A percentile compares a stretch with the other conserved stretches of the same genome.
Conservation (phyloP, 768 basidiomycete species). For the Thelephora ganbajun region DNA sequence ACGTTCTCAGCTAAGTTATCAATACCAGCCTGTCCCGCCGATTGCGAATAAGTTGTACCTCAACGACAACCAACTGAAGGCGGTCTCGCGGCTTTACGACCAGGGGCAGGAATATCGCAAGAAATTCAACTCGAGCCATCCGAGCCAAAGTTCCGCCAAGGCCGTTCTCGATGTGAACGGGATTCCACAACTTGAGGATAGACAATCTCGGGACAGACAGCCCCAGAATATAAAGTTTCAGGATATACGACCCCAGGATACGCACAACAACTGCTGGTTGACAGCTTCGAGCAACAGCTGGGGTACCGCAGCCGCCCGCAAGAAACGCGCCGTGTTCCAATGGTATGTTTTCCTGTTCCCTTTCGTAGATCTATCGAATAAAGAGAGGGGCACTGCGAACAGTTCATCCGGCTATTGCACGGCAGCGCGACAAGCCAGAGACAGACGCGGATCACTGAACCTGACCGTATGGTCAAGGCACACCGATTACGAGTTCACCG, state of each 20-base stretch:
- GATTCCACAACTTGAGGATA: background rate
- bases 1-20: no score
- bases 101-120: background rate
- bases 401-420: slow-evolving; percentile 8
- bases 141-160: background rate
- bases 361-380: no score
- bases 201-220: no score
- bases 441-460: background rate
- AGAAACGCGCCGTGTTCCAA: slow-evolving; percentile 4
- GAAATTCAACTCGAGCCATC: background rate
- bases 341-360: slow-evolving; percentile 1
- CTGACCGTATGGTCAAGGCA: background rate
- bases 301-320: background rate
- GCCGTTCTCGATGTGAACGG: background rate
- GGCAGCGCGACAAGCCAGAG: slow-evolving; percentile 2
- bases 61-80: background rate
- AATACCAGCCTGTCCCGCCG: no score
- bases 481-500: slow-evolving; percentile 1
- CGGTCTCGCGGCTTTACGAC: background rate
- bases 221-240: no score
- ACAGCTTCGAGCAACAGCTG: background rate
- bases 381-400: no score
- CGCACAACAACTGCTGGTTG: slow-evolving; percentile 5
- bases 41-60: background rate
- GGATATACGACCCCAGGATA: no score